Evolutionary conservation across 495 filamentous ascomycete genomes (phyloP), one percentile per base, ranked within the genome.

Genomic region (Neurospora cerealis): DNA sequence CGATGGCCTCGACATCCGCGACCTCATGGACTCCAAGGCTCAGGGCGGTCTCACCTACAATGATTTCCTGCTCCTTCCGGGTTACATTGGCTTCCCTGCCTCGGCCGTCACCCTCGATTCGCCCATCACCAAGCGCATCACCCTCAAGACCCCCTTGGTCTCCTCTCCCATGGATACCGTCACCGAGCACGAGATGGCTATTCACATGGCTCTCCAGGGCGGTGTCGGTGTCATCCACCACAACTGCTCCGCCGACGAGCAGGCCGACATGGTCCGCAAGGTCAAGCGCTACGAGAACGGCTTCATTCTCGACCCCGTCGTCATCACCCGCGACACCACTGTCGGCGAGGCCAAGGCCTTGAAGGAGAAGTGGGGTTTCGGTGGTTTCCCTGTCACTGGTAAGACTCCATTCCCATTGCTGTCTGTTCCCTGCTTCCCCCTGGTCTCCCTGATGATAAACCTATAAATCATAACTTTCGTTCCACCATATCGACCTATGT

Each of bases 141-240:
- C 91, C 17, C 85, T 99, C 77, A 99, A 97, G 87, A 94, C 93
- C 11, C 96, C 96, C 48, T 91, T 99, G 77, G 88, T 97, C 69
- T 98, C 96, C 34, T 98, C 95, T 34, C 96, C 96, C 77, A 99
- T 99, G 96, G 96, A 99, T 87, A 99, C 96, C 41, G 96, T 99
- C 79, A 99, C 96, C 17, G 96, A 98, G 84, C 92, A 96, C 83
- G 94, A 96, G 81, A 99, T 99, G 96, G 96, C 96, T 70, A 98
- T 99, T 78, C 93, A 97, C 85, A 97, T 99, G 92, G 96, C 96
- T 41, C 88, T 98, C 69, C 91, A 98, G 78, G 96, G 96, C 82
- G 96, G 96, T 80, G 87, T 99, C 40, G 96, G 96, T 83, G 93
- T 98, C 73, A 96, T 99, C 76, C 96, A 99, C 85, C 96, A 99